Evolutionary conservation across 371 early-diverging fungal species (phyloP).

Genomic region (Catenaria anguillulae): DNA sequence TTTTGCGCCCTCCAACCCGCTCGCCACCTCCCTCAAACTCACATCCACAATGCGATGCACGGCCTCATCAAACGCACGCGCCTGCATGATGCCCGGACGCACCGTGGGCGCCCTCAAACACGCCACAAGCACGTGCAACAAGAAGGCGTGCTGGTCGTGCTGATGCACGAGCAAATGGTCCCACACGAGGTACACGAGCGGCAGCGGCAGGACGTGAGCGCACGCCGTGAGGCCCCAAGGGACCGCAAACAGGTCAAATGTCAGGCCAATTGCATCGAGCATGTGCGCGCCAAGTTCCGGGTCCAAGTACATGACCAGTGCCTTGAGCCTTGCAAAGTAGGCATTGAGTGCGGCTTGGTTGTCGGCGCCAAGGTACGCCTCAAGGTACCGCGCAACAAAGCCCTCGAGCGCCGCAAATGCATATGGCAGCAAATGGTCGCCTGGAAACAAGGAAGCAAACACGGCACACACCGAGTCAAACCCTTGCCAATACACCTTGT

Average conservation of each 20-base stretch:
- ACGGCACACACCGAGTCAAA: constrained; percentile 66
- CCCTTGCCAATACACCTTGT: constrained; percentile 77
- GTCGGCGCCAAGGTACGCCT: constrained; percentile 51
- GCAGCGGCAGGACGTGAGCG: constrained; percentile 23
- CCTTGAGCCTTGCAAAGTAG: constrained; percentile 38
- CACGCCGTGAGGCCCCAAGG: constrained; percentile 72
- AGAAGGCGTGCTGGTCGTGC: neutral
- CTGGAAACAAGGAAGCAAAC: constrained; percentile 53
- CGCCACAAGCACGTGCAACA: neutral
- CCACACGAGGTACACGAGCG: neutral
- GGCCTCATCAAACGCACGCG: neutral
- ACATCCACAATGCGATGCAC: neutral
- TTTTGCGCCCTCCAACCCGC: too few relatives aligned
- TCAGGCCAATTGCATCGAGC: constrained; percentile 41
- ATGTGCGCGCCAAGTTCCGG: constrained; percentile 54
- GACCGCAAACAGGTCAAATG: constrained; percentile 62
- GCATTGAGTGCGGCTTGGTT: constrained; percentile 45
- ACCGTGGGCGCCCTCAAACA: neutral
- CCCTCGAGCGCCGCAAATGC: constrained; percentile 49
- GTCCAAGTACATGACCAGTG: constrained; percentile 53
- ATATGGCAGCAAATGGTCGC: constrained; percentile 39
- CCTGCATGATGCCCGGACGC: neutral
- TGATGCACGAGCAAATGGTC: constrained; percentile 3
- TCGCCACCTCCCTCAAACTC: too few relatives aligned
- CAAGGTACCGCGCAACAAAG: constrained; percentile 47